Base-by-base conservation (phyloP, 1,284 basidiomycete genomes). In the Cutaneotrichosporon sp. region DNA sequence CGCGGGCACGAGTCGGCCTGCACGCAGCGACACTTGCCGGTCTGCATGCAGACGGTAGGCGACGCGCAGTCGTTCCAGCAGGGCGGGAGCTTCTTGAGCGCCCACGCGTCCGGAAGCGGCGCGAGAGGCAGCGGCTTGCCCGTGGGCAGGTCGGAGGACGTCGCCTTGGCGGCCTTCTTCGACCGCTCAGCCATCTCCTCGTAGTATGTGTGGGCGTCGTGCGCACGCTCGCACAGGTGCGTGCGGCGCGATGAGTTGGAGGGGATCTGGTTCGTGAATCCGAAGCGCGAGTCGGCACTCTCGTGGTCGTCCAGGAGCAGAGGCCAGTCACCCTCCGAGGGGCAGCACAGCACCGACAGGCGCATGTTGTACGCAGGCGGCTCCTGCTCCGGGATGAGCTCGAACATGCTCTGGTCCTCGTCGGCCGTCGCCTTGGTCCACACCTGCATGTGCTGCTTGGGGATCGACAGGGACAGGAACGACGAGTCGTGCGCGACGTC, bases 41-140 rank as follows among this genome's bases (percentile, higher is more conserved):
- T 79, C 62, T 80, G 73, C n/a, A 80, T 70, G 60, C 79, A 80
- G 34, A 79, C 68, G 4, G 73, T 69, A 14, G 79, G 79, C 49
- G 69, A 71, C 52, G 67, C 63, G 60, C 79, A 80, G 60, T 79
- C 73, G 67, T 80, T 80, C 72, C 74, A 78, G 67, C 79, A 80
- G 11, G 75, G 62, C 6, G 73, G 75, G 3, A 79, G 62, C 24
- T 72, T 66, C 52, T 71, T 73, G n/a, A 75, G 57, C 8, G 67
- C 68, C 79, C 79, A 80, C 13, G 72, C 64, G 59, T 72, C 57
- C 0, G 76, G 74, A 25, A 51, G 33, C 7, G 20, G 24, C 29
- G 31, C 58, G 33, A 53, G 45, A 14, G 20, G 9, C 20, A 16
- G 13, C 22, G 59, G 50, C 49, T 25, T 52, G 25, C 3, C 11